phyloP scores from a whole-genome alignment of 768 basidiomycete species.

The Boletus patriciae region DNA sequence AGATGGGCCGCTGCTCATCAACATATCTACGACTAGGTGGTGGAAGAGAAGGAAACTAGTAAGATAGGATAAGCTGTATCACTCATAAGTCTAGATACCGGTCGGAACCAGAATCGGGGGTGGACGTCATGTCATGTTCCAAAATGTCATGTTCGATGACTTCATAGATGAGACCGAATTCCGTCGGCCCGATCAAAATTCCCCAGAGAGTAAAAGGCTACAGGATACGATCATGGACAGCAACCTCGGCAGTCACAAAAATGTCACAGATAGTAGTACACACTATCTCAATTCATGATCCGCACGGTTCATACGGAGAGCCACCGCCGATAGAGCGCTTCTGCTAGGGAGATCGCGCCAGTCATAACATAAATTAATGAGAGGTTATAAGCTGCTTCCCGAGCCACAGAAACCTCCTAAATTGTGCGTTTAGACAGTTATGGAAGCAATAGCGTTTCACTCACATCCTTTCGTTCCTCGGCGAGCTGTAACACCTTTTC shows the following conservation, averaged over 20 bases:
- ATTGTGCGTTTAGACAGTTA: background rate
- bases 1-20: background rate
- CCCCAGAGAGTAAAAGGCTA: background rate
- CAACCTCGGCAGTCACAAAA: too few species aligned
- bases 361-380: constrained; percentile 79
- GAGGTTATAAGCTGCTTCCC: constrained; percentile 50
- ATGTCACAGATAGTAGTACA: background rate
- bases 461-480: constrained; percentile 33
- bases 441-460: background rate
- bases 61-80: background rate
- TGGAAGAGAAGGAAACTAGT: background rate
- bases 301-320: constrained; percentile 59
- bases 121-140: background rate
- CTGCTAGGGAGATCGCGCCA: constrained; percentile 69
- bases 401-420: constrained; percentile 12
- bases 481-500: constrained; percentile 68
- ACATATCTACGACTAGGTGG: background rate
- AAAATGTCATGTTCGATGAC: background rate
- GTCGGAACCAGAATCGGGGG: constrained; percentile 5
- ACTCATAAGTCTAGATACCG: background rate
- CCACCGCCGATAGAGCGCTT: constrained; percentile 74
- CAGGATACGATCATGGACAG: background rate
- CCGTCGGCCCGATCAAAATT: background rate
- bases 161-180: background rate
- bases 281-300: background rate